phyloP scores from a whole-genome alignment of 1,139 yeast species.

The Hemisphaericaspora lyxosophila region DNA sequence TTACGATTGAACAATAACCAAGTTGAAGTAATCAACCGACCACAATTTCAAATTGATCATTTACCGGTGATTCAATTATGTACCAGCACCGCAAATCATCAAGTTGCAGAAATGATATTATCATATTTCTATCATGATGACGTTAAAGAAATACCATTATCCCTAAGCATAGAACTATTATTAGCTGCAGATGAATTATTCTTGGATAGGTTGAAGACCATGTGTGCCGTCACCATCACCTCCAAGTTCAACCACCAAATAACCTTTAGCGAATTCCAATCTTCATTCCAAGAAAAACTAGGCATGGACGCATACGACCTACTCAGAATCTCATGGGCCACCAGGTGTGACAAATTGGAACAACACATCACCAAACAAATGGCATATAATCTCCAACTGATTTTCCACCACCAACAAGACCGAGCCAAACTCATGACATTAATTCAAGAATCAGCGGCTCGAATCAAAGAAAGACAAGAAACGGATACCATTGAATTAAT shows the following conservation, averaged over 20 bases:
- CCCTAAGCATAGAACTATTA: slow-evolving; percentile 54
- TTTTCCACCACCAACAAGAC: slow-evolving; percentile 32
- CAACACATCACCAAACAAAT: slow-evolving; percentile 59
- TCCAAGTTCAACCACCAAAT: slow-evolving; percentile 30
- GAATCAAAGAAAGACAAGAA: slow-evolving; percentile 63
- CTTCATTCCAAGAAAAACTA: slow-evolving; percentile 17
- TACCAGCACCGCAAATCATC: slow-evolving; percentile 23
- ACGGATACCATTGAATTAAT: slow-evolving; percentile 78
- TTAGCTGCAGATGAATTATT: slow-evolving; percentile 62
- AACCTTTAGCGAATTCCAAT: slow-evolving; percentile 21
- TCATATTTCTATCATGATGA: slow-evolving; percentile 63
- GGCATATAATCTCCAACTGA: slow-evolving; percentile 48
- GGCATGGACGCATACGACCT: slow-evolving; percentile 54
- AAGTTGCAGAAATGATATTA: slow-evolving; percentile 55
- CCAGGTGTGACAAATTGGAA: slow-evolving; percentile 64
- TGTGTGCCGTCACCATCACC: slow-evolving; percentile 63
- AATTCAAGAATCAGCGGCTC: slow-evolving; percentile 48
- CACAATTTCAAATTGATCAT: slow-evolving; percentile 19
- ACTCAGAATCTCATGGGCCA: slow-evolving; percentile 65
- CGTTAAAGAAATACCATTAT: slow-evolving; percentile 46
- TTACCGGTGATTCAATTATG: slow-evolving; percentile 34
- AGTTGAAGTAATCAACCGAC: slow-evolving; percentile 24
- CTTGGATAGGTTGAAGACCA: slow-evolving; percentile 60
- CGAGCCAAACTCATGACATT: slow-evolving; percentile 19
- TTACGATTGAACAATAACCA: background rate